Base-by-base conservation (phyloP, 345 rosid genomes). In the Brassica nigra region DNA sequence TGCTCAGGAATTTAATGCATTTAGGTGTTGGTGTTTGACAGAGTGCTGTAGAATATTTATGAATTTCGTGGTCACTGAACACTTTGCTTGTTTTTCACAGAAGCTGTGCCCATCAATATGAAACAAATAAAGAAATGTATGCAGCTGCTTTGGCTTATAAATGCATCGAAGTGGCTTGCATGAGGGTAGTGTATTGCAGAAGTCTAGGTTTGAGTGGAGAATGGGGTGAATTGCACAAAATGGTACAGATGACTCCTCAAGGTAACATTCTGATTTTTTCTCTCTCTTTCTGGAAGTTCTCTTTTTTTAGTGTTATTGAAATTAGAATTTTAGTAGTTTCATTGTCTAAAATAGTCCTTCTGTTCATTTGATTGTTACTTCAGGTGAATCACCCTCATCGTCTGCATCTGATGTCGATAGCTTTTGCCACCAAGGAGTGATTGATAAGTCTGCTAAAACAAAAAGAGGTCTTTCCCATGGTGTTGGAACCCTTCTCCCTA, bases 311-410 rank as follows among this genome's bases (percentile, higher is more conserved):
- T 80, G 44, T 55, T 67, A 49, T 44, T 54, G 16, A 66, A 42
- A 7, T 42, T 54, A 73, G 49, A 68, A 55, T 57, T 64, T 29
- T 63, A 77, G 14, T 20, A 62, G 54, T 54, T 58, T 65, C 66
- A 47, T 34, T 77, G 55, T 28, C 34, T 61, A 28, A 23, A 27
- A 18, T 23, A 23, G 30, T 58, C 62, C 29, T 57, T 52, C 18
- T 73, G 58, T 66, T 73, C 23, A 28, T 62, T 11, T 36, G 66
- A 72, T 79, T 68, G 55, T 80, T 84, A 75, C 75, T 70, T 73
- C 84, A 92, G 97, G 97, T 81, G 97, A 92, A 79, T 94, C 97
- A 52, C 97, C 98, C 30, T 92, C 97, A 44, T 94, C 97, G 66
- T 90, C 95, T 16, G 87, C 90, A 77, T 94, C 97, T 5, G 98